Base-by-base conservation (phyloP, 202 grass and related monocot genomes). In the Musa balbisiana region DNA sequence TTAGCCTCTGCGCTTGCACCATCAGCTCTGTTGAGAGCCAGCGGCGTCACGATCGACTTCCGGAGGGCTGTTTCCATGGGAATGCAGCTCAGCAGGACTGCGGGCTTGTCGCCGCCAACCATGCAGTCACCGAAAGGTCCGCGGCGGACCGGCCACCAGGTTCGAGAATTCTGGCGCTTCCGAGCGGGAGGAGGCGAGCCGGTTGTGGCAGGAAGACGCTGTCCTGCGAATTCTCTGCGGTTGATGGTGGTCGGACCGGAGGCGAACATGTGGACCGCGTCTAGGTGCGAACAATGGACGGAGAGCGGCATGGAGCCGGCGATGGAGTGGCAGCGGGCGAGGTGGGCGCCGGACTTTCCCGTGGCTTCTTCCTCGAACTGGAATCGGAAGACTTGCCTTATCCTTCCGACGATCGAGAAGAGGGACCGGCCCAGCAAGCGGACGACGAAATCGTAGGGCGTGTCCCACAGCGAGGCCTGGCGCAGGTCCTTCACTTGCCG, bases 401-500 rank as follows among this genome's bases (percentile, higher is more conserved):
- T 76, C 68, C 89, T 85, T 0, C 72, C 72, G 10, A 87, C 77
- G 72, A 96, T 82, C 52, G 92, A 90, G 85, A 92, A 96, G 75
- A 96, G 77, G 66, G 92, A 87, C 52, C 92, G 71, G 71, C 67
- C 89, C 53, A 96, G 83, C 21, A 96, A 80, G 1, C 90, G 89
- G 20, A 92, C 64, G 53, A 80, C 83, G 80, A 90, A 92, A 83
- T 96, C 90, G 72, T 90, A 80, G 69, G 13, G 87, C 9, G 82
- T 81, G 72, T 22, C 60, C 75, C 90, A 92, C 3, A 96, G 87
- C 21, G 92, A 96, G 49, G 76, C 81, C 15, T 67, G 80, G 3
- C 92, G 85, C 69, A 90, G 73, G 11, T 85, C 78, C 13, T 96
- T 89, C 26, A 96, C 90, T 64, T 90, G 85, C 82, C 80, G 87